These are phyloP conservation scores for Tuber borchii DNA, from an alignment of 495 filamentous ascomycete species.

Conservation along the genomic window DNA sequence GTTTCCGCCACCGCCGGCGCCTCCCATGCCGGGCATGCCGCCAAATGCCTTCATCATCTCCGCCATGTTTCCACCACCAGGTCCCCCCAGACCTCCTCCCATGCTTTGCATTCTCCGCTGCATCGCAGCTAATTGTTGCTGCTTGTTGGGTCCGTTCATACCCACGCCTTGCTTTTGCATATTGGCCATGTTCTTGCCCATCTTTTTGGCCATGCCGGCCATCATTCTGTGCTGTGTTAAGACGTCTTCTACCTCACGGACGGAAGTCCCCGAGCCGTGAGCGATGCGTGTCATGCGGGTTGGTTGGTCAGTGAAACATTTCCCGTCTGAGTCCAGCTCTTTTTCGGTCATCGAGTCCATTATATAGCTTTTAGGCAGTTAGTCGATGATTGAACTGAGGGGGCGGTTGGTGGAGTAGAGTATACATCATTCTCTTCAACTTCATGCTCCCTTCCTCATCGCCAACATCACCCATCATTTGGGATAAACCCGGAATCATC, in stretches of 20 bases:
- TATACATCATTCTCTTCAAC: slow-evolving; percentile 81
- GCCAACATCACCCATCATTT: slow-evolving; percentile 90
- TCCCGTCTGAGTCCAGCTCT: slow-evolving; percentile 90
- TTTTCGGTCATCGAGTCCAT: slow-evolving; percentile 96
- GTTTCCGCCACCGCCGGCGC: slow-evolving; percentile 46
- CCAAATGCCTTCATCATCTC: slow-evolving; percentile 81
- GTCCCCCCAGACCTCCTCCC: slow-evolving; percentile 59
- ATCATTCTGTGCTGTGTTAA: slow-evolving; percentile 97
- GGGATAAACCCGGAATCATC: slow-evolving; percentile 93
- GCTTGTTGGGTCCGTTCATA: slow-evolving; percentile 78
- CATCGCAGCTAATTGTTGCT: slow-evolving; percentile 95
- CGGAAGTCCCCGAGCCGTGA: slow-evolving; percentile 77
- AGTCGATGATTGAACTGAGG: neutral
- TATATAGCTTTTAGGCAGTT: slow-evolving; percentile 57
- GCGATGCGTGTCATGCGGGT: slow-evolving; percentile 92
- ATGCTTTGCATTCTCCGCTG: slow-evolving; percentile 89
- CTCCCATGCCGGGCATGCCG: slow-evolving; percentile 50
- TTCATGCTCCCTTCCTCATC: slow-evolving; percentile 91
- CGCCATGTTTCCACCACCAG: slow-evolving; percentile 69
- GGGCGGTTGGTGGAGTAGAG: neutral
- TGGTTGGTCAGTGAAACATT: slow-evolving; percentile 85
- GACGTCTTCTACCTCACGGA: slow-evolving; percentile 95
- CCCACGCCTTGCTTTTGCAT: slow-evolving; percentile 90
- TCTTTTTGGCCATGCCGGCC: slow-evolving; percentile 98
- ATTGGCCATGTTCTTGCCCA: slow-evolving; percentile 92